Evolutionary conservation across 495 filamentous ascomycete genomes (phyloP).

Genomic region (Hyaloscypha hepaticicola): DNA sequence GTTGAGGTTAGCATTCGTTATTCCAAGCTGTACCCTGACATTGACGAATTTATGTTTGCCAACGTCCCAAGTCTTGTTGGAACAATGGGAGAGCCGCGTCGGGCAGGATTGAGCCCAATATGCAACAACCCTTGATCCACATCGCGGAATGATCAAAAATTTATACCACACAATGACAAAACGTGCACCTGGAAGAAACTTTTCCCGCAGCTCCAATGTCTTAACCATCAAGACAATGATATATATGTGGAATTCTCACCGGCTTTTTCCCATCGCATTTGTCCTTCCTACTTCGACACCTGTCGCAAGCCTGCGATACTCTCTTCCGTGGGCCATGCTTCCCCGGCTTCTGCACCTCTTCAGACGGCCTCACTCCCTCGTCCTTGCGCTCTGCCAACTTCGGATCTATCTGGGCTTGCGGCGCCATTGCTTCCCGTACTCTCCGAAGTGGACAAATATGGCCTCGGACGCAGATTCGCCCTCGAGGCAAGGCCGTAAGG

Average conservation of each 20-base stretch:
- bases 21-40: neutral
- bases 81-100: too few relatives aligned
- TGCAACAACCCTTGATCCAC: too few relatives aligned
- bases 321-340: conserved; percentile 28
- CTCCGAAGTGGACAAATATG: neutral
- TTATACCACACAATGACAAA: too few relatives aligned
- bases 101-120: too few relatives aligned
- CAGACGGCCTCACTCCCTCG: neutral
- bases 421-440: conserved; percentile 12
- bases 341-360: conserved; percentile 12
- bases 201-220: neutral
- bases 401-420: neutral
- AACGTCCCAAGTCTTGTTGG: neutral
- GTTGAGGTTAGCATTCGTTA: neutral
- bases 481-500: neutral
- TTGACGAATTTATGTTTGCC: neutral
- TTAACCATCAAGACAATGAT: neutral
- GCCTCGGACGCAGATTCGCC: neutral
- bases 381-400: conserved; percentile 2
- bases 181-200: neutral
- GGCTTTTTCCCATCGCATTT: conserved; percentile 82
- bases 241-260: conserved; percentile 6
- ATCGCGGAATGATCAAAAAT: too few relatives aligned
- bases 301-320: conserved; percentile 78
- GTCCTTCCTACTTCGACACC: conserved; percentile 87